phyloP scores from a whole-genome alignment of 2,329 filamentous ascomycete genomes.

The Nemania sp. region DNA sequence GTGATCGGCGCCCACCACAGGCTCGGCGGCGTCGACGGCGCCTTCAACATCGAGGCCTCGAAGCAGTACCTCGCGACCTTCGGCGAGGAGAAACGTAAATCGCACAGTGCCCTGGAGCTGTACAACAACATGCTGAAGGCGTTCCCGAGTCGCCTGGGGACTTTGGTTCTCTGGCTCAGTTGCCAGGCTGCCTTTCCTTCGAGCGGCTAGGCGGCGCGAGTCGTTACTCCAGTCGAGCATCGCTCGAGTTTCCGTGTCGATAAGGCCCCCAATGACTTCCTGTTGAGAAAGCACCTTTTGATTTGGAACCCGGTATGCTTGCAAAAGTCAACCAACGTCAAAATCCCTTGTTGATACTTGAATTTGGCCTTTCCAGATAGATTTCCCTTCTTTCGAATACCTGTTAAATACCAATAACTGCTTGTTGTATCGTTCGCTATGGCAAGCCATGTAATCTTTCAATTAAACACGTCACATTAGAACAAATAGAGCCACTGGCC shows the following conservation, averaged over 20 bases:
- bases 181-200: neutral
- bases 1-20: neutral
- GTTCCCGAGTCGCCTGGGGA: neutral
- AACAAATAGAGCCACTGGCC: neutral
- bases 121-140: neutral
- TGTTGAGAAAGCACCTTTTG: no score
- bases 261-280: no score
- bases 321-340: no score
- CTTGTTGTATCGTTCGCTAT: neutral
- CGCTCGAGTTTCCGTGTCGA: no score
- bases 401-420: neutral
- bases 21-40: conserved; percentile 5
- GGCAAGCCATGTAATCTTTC: neutral
- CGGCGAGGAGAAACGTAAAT: neutral
- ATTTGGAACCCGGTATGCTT: no score
- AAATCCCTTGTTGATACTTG: neutral
- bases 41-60: conserved; percentile 7
- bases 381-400: neutral
- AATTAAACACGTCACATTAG: neutral
- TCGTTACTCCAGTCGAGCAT: neutral
- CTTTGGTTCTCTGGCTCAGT: neutral
- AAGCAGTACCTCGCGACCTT: conserved; percentile 4
- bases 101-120: neutral
- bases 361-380: no score
- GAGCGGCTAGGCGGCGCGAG: neutral